Conservation (phyloP, 257 asterid species). For the Przewalskia tangutica region DNA sequence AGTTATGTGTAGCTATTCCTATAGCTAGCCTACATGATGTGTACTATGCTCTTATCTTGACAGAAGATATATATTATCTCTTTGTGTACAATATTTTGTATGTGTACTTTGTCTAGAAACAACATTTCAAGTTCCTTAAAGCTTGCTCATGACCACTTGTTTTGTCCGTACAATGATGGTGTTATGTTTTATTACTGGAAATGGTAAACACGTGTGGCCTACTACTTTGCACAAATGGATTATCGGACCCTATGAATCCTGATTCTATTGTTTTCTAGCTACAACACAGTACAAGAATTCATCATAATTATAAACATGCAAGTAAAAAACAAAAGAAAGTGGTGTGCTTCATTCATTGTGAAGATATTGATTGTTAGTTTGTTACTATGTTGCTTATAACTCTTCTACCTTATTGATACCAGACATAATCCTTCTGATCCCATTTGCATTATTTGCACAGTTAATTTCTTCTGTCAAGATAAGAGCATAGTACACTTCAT, state of each 20-base stretch:
- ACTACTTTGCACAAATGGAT: background rate
- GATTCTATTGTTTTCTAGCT: background rate
- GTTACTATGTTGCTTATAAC: background rate
- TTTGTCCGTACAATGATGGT: slow-evolving; percentile 31
- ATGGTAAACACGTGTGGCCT: background rate
- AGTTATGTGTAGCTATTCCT: background rate
- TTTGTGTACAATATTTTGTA: background rate
- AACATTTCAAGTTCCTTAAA: slow-evolving; percentile 21
- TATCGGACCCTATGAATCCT: background rate
- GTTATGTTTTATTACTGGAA: background rate
- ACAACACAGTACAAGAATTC: background rate
- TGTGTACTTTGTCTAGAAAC: background rate
- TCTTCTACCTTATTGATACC: background rate
- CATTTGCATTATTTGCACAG: too few species aligned
- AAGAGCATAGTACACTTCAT: too few species aligned
- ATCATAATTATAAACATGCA: background rate
- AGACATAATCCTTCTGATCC: background rate
- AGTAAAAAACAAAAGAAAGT: background rate
- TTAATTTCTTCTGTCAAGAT: too few species aligned
- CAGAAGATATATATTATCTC: background rate
- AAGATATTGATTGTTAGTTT: too few species aligned
- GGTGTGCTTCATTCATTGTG: background rate
- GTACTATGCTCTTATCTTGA: background rate
- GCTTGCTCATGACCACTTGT: slow-evolving; percentile 21
- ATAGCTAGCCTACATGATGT: background rate